These are phyloP conservation scores for Prinsepia uniflora DNA, from an alignment of 306 rosid genomes.

Conservation along the genomic window DNA sequence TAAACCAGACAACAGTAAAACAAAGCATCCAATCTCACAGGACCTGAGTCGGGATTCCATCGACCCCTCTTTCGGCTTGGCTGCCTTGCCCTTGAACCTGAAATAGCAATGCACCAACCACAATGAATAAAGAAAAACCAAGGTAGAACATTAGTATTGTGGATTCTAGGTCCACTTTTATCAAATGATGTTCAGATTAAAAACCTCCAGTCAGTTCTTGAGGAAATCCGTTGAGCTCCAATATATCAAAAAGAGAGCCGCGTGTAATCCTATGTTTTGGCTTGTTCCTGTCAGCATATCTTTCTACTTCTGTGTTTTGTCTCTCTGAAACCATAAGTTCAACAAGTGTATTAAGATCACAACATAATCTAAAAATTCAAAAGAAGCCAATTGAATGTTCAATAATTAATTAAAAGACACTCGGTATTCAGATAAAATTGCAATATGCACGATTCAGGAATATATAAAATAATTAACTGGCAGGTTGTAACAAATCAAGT, in stretches of 20 bases:
- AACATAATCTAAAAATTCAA: constrained; percentile 8
- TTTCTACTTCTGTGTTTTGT: constrained; percentile 35
- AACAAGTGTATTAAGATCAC: not conserved
- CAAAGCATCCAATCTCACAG: constrained; percentile 21
- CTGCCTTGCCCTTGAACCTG: constrained; percentile 39
- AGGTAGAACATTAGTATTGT: constrained; percentile 12
- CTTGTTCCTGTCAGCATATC: constrained; percentile 42
- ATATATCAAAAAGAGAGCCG: constrained; percentile 54
- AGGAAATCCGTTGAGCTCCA: constrained; percentile 41
- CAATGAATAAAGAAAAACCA: constrained; percentile 18
- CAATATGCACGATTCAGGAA: not conserved
- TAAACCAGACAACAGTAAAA: not conserved
- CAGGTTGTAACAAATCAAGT: not conserved
- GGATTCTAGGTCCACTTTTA: constrained; percentile 15
- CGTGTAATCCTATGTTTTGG: constrained; percentile 30
- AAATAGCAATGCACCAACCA: constrained; percentile 21
- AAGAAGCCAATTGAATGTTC: not conserved
- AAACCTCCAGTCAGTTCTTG: constrained; percentile 56
- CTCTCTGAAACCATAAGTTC: constrained; percentile 38
- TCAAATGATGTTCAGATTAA: constrained; percentile 17
- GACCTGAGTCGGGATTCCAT: constrained; percentile 72
- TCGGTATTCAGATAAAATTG: not conserved
- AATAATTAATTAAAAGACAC: not conserved
- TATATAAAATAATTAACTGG: not conserved
- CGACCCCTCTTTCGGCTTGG: constrained; percentile 38